Conservation (phyloP, 2,329 filamentous ascomycete species). For the Nemania diffusa region DNA sequence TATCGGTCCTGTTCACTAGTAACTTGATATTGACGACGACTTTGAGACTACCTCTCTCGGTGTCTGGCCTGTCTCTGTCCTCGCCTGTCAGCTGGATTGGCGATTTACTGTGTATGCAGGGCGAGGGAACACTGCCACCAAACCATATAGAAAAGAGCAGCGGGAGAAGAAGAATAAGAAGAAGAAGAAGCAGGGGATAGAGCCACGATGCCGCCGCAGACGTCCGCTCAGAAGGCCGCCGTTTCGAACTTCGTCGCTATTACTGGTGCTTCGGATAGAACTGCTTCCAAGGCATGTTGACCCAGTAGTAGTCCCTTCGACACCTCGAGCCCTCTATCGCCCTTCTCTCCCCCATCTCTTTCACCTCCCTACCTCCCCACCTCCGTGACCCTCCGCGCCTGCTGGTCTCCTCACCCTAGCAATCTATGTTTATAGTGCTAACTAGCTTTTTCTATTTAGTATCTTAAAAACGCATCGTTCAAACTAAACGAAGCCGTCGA, state of each 20-base stretch:
- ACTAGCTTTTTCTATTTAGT: constrained; percentile 35
- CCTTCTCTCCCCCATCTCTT: neutral
- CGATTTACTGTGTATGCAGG: neutral
- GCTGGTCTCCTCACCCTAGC: neutral
- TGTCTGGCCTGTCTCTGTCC: neutral
- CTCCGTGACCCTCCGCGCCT: neutral
- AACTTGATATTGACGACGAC: neutral
- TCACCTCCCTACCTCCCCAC: neutral
- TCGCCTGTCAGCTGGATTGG: neutral
- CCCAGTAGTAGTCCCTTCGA: neutral
- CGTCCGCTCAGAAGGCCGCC: constrained; percentile 44
- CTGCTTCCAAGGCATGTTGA: constrained; percentile 42
- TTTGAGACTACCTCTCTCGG: neutral
- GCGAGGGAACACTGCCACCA: neutral
- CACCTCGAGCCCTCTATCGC: neutral
- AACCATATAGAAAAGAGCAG: neutral
- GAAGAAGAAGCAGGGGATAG: neutral
- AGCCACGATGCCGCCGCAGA: constrained; percentile 43
- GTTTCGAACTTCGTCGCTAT: constrained; percentile 46
- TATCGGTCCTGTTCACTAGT: neutral
- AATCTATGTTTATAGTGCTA: neutral
- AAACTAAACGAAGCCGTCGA: constrained; percentile 66
- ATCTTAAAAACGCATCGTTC: constrained; percentile 57
- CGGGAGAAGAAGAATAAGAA: neutral
- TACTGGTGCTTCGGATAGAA: constrained; percentile 46